Percentiles rank a stretch among this genome's conserved stretches.
Evolutionary conservation across 2,329 filamentous ascomycete genomes (phyloP).

Genomic region (Talaromyces amestolkiae): DNA sequence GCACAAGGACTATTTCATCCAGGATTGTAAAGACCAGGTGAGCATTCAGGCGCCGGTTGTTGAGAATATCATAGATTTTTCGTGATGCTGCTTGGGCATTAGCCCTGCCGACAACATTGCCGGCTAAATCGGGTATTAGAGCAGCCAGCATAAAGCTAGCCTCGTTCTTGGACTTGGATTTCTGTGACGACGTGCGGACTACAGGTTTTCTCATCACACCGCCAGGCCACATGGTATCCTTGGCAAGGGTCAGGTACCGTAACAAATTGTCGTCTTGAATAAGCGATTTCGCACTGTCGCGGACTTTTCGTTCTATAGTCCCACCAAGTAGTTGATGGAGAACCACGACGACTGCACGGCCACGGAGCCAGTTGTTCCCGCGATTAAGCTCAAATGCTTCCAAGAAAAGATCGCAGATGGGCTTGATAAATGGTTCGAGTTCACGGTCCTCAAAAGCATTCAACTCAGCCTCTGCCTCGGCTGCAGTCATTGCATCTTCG

Average conservation of each 20-base stretch:
- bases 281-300: slow-evolving; percentile 73
- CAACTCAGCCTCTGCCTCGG: slow-evolving; percentile 88
- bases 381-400: slow-evolving; percentile 93
- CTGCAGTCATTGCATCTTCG: slow-evolving; percentile 52
- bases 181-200: slow-evolving; percentile 67
- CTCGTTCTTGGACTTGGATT: slow-evolving; percentile 76
- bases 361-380: slow-evolving; percentile 95
- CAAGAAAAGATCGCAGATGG: slow-evolving; percentile 95
- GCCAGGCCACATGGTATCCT: slow-evolving; percentile 74
- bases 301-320: slow-evolving; percentile 91
- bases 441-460: slow-evolving; percentile 89
- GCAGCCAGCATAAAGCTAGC: slow-evolving; percentile 86
- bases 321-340: slow-evolving; percentile 92
- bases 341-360: slow-evolving; percentile 91
- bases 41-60: slow-evolving; percentile 82
- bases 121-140: slow-evolving; percentile 84
- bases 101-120: slow-evolving; percentile 84
- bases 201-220: slow-evolving; percentile 48
- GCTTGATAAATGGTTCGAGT: slow-evolving; percentile 93
- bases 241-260: slow-evolving; percentile 70
- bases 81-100: slow-evolving; percentile 90
- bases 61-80: slow-evolving; percentile 84
- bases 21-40: slow-evolving; percentile 69
- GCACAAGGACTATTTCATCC: slow-evolving; percentile 65
- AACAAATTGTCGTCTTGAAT: slow-evolving; percentile 76